Percentiles rank a stretch among this genome's conserved stretches.
Conservation (phyloP, 306 rosid species). For the Vigna unguiculata region DNA sequence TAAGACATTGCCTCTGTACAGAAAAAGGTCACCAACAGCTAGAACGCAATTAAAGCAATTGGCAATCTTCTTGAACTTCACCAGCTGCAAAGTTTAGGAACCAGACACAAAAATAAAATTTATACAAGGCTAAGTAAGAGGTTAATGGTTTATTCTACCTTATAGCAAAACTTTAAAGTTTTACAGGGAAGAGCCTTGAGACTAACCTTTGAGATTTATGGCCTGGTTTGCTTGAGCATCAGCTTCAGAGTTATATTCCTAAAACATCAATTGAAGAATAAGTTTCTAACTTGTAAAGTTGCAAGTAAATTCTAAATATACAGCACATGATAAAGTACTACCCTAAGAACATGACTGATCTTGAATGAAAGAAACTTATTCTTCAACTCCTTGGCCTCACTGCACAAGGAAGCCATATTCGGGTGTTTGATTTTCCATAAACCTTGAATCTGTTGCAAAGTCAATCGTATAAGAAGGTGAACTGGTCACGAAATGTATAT, state of each 20-base stretch:
- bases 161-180: neutral
- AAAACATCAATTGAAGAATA: constrained; percentile 35
- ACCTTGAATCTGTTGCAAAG: constrained; percentile 69
- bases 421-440: constrained; percentile 70
- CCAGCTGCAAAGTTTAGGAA: constrained; percentile 67
- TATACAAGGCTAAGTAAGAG: neutral
- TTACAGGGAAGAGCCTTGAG: constrained; percentile 30
- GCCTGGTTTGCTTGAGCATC: constrained; percentile 82
- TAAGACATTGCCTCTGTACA: constrained; percentile 27
- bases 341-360: constrained; percentile 78
- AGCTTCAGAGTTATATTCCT: constrained; percentile 82
- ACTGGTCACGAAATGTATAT: constrained; percentile 1
- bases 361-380: constrained; percentile 67
- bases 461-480: constrained; percentile 13
- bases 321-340: constrained; percentile 42
- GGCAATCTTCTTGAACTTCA: constrained; percentile 68
- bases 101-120: neutral
- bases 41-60: constrained; percentile 4
- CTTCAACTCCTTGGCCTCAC: constrained; percentile 65
- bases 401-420: constrained; percentile 72
- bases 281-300: constrained; percentile 10
- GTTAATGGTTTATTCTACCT: neutral
- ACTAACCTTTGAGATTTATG: constrained; percentile 65
- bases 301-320: neutral
- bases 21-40: neutral